Evolutionary conservation across 257 asterid species (phyloP).

Genomic region (Asclepias syriaca): DNA sequence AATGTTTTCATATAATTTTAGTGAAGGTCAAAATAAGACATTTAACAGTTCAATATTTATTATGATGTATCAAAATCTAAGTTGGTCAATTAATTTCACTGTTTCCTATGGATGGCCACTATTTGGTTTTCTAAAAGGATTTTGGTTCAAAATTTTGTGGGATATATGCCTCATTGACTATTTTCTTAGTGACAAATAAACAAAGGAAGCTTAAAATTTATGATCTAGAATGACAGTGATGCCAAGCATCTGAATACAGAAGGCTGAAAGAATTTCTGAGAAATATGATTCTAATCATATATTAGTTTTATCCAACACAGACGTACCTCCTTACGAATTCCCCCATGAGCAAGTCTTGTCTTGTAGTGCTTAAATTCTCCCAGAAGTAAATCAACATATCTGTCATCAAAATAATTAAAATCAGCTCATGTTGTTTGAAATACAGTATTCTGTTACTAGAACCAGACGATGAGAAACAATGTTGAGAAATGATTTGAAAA

Average conservation of each 20-base stretch:
- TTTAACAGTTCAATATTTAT: no score
- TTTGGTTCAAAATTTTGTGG: neutral
- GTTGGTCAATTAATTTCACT: no score
- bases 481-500: neutral
- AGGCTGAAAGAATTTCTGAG: neutral
- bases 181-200: neutral
- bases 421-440: neutral
- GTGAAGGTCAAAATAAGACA: no score
- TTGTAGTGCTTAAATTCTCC: slow-evolving; percentile 98
- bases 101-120: no score
- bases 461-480: neutral
- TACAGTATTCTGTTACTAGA: neutral
- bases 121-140: neutral
- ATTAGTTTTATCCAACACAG: neutral
- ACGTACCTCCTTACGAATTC: slow-evolving; percentile 77
- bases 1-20: no score
- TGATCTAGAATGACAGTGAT: neutral
- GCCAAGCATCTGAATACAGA: neutral
- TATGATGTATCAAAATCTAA: no score
- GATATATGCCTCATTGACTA: neutral
- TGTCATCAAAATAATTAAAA: slow-evolving; percentile 28
- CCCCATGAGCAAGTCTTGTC: slow-evolving; percentile 92
- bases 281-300: neutral
- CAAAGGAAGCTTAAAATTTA: neutral
- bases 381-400: slow-evolving; percentile 92